Base-by-base conservation (phyloP, 2,329 filamentous ascomycete species). In the Diplodia scrobiculata region DNA sequence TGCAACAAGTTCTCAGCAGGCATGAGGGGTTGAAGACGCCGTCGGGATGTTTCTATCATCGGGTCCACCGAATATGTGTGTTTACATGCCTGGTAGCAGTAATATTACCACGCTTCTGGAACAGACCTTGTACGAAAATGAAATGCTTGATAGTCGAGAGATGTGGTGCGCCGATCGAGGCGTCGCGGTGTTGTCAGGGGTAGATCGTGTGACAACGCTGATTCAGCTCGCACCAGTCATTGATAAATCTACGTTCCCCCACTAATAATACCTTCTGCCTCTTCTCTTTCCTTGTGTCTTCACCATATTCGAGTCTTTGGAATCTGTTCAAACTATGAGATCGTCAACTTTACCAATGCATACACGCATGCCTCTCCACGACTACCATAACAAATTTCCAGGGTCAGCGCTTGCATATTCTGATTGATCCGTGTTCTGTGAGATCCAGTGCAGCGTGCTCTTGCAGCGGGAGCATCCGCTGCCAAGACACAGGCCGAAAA, bases 181-280 rank as follows among this genome's bases (percentile, higher is more conserved):
- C 7, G 27, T 17, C n/a, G 32, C 19, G 32, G n/a, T 2, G 36
- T 55, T 25, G 34, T 55, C 32, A 55, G 52, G 32, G 32, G 52
- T 38, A 32, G 19, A 34, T 55, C 52, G 36, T 25, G 32, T 55
- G 52, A 38, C 36, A 25, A 34, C 19, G 52, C 32, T 55, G 34
- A 25, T 38, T 54, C 52, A 55, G 32, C 52, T 11, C 32, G 32
- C n/a, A 21, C 32, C 32, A 38, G n/a, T 6, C 52, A 55, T 55
- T 55, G 17, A 55, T 55, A 55, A 55, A 38, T 34, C 52, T 38
- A n/a, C 52, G 41, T 38, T 21, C n/a, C 52, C 32, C 52, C 34
- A 19, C 52, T 19, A 1, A 25, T 25, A 25, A 25, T 13, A 55
- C 21, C 11, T 38, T 19, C n/a, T 25, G 9, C n/a, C 3, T 5